Base-by-base conservation (phyloP, 2,329 filamentous ascomycete genomes). In the Calonectria leucothoes region DNA sequence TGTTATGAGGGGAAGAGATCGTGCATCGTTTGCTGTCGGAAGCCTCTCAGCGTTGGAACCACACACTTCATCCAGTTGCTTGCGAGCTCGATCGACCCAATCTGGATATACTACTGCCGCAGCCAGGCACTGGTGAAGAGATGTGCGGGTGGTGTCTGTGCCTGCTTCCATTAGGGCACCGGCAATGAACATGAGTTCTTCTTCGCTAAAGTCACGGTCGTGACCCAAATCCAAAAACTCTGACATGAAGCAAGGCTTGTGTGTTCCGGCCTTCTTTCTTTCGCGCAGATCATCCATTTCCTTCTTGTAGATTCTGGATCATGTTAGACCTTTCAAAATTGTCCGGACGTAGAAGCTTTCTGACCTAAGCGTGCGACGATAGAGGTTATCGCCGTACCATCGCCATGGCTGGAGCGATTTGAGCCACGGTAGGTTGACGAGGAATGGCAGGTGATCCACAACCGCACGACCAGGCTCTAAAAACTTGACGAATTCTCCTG, bases 151-250 rank as follows among this genome's bases (percentile, higher is more conserved):
- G 5, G 69, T 71, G 25, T 71, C 69, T 20, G 61, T 66, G 6
- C 69, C 69, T 4, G 69, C 69, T 31, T 71, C 69, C 49, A 66
- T 59, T 3, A 71, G 33, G 14, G 69, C 65, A 8, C 69, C 63
- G 15, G 65, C 65, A 11, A 71, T 52, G 20, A 66, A 66, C 23
- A 71, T n/a, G 29, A 48, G 45, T 25, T 71, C 45, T 2, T 29
- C 35, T 8, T 71, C 69, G 35, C 33, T 23, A 35, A 71, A 59
- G 10, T 66, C 33, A 23, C 48, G 57, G 17, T 59, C 51, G 23
- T 59, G 45, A n/a, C 55, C 51, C 1, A 42, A n/a, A 31, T 66
- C 31, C 2, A 71, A 31, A 14, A 66, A 66, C n/a, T 66, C 63
- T 17, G 63, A 59, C 49, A 52, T 64, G 37, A 71, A 71, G 35